Evolutionary conservation across 1,139 yeast species (phyloP).

Genomic region (Yamadazyma friedrichii): DNA sequence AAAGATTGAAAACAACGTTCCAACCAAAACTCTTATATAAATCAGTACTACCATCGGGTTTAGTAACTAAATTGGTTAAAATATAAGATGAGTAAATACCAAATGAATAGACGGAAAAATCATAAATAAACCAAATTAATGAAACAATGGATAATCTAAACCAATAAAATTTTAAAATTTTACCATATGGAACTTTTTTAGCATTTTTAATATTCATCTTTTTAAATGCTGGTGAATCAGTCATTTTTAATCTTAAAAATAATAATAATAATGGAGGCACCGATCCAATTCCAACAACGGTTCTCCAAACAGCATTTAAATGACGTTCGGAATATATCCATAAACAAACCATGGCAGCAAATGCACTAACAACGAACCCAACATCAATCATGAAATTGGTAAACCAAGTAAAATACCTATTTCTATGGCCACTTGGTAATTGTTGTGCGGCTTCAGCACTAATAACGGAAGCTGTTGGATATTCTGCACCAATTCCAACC

Average conservation of each 20-base stretch:
- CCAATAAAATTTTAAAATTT: slow-evolving; percentile 80
- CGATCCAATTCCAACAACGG: slow-evolving; percentile 91
- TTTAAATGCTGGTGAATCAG: slow-evolving; percentile 68
- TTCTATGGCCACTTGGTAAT: slow-evolving; percentile 78
- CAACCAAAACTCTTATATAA: slow-evolving; percentile 83
- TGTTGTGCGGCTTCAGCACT: slow-evolving; percentile 88
- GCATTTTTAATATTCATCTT: slow-evolving; percentile 68
- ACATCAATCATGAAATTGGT: slow-evolving; percentile 85
- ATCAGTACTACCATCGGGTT: slow-evolving; percentile 38
- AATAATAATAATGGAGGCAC: slow-evolving; percentile 80
- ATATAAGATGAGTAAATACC: slow-evolving; percentile 79
- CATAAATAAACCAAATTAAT: slow-evolving; percentile 87
- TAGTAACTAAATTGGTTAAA: slow-evolving; percentile 55
- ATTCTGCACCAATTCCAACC: slow-evolving; percentile 84
- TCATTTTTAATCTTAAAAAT: slow-evolving; percentile 70
- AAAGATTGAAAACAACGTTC: slow-evolving; percentile 85
- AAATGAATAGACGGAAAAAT: slow-evolving; percentile 83
- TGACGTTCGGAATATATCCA: slow-evolving; percentile 78
- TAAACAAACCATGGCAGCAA: slow-evolving; percentile 81
- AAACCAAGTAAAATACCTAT: slow-evolving; percentile 86
- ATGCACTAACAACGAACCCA: slow-evolving; percentile 82
- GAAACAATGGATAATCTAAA: slow-evolving; percentile 71
- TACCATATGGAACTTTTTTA: slow-evolving; percentile 60
- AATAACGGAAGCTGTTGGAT: slow-evolving; percentile 91
- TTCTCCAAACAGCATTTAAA: slow-evolving; percentile 85